These are phyloP conservation scores for Blastobotrys parvus DNA, from an alignment of 805 yeast species.

Conservation along the genomic window DNA sequence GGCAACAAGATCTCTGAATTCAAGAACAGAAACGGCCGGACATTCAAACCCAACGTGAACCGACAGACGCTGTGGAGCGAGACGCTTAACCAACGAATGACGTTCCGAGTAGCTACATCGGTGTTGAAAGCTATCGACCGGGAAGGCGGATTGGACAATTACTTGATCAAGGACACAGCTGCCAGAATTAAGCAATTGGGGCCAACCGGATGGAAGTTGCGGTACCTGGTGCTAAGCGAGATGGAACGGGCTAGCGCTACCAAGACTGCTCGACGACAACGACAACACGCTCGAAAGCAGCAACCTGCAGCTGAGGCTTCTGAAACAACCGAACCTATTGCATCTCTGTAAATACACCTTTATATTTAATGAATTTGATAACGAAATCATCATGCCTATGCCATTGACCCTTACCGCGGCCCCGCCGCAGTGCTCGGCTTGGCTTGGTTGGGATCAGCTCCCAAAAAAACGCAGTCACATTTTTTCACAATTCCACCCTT, in stretches of 20 bases:
- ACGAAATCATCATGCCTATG: too few species aligned
- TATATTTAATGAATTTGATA: too few species aligned
- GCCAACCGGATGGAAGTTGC: conserved; percentile 82
- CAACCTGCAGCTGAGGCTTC: background rate
- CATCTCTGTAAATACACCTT: too few species aligned
- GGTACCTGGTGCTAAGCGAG: conserved; percentile 57
- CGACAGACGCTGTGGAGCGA: conserved; percentile 79
- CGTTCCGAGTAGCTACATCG: conserved; percentile 60
- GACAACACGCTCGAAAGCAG: conserved; percentile 26
- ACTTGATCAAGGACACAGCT: conserved; percentile 75
- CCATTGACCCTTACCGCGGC: too few species aligned
- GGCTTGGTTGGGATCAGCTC: too few species aligned
- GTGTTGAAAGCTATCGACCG: conserved; percentile 80
- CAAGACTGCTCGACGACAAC: conserved; percentile 28
- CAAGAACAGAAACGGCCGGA: conserved; percentile 60
- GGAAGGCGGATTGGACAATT: conserved; percentile 93
- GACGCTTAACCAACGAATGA: conserved; percentile 48
- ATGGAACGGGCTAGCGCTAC: conserved; percentile 36
- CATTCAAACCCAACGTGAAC: conserved; percentile 76
- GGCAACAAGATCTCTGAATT: conserved; percentile 77
- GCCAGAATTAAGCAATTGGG: conserved; percentile 92
- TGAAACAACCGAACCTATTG: too few species aligned
- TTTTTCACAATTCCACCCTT: too few species aligned
- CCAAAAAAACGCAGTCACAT: too few species aligned
- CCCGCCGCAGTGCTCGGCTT: too few species aligned